Evolutionary conservation across 345 rosid genomes (phyloP).

Genomic region (Gossypium raimondii): DNA sequence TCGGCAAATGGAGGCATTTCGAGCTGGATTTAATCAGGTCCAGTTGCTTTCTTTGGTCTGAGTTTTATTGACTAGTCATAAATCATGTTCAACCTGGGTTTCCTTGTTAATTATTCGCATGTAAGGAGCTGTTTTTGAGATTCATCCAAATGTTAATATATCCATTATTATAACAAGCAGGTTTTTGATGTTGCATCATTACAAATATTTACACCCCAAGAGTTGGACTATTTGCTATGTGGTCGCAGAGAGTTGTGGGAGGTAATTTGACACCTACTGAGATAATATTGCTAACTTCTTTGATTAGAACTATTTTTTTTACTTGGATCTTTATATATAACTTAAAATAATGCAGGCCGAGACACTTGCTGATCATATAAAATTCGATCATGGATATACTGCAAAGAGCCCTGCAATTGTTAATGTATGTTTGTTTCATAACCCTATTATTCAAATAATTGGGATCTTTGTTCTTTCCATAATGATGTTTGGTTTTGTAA

Average conservation of each 20-base stretch:
- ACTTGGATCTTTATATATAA: slow-evolving; percentile 1
- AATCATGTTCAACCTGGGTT: not conserved
- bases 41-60: not conserved
- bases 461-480: not conserved
- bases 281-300: not conserved
- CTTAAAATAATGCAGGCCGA: slow-evolving; percentile 55
- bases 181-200: slow-evolving; percentile 87
- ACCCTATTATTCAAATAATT: not conserved
- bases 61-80: not conserved
- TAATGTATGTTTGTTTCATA: slow-evolving; percentile 43
- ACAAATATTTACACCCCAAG: slow-evolving; percentile 87
- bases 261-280: slow-evolving; percentile 35
- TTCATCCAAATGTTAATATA: not conserved
- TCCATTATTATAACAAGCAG: slow-evolving; percentile 34
- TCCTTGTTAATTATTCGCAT: not conserved
- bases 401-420: slow-evolving; percentile 92
- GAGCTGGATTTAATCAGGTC: slow-evolving; percentile 97
- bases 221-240: slow-evolving; percentile 89
- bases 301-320: not conserved
- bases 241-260: slow-evolving; percentile 99
- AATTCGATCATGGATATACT: slow-evolving; percentile 96
- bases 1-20: slow-evolving; percentile 87
- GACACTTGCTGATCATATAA: slow-evolving; percentile 85
- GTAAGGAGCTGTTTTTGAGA: not conserved
- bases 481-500: slow-evolving; percentile 9